A percentile compares a stretch with the other conserved stretches of the same genome.
These are phyloP conservation scores for Pseudogymnoascus sp. DNA, from an alignment of 2,329 filamentous ascomycete species.

Conservation along the genomic window DNA sequence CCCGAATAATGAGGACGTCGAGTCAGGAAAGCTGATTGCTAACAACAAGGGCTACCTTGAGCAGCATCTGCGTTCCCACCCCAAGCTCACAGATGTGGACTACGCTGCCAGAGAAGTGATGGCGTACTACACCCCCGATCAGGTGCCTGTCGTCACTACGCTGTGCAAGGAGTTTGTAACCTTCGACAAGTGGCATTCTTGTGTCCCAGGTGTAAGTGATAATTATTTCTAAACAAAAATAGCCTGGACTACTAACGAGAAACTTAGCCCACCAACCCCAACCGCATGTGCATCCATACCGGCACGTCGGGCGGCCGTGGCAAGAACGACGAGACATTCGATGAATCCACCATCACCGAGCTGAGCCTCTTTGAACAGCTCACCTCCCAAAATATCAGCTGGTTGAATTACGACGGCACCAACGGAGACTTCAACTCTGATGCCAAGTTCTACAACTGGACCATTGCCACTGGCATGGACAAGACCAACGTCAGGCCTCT, in stretches of 20 bases:
- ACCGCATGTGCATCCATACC: conserved; percentile 31
- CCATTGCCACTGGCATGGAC: conserved; percentile 27
- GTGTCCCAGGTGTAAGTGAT: conserved; percentile 33
- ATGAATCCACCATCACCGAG: conserved; percentile 27
- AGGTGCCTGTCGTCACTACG: conserved; percentile 33
- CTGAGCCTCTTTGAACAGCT: conserved; percentile 34
- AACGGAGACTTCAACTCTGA: conserved; percentile 34
- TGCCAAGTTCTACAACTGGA: conserved; percentile 37
- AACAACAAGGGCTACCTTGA: conserved; percentile 35
- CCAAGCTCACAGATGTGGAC: conserved; percentile 26
- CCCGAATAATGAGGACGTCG: conserved; percentile 23
- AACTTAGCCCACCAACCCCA: conserved; percentile 35
- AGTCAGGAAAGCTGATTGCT: conserved; percentile 14
- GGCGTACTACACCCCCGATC: conserved; percentile 35
- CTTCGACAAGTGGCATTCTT: conserved; percentile 37
- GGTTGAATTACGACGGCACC: conserved; percentile 38
- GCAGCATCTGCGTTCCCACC: conserved; percentile 32
- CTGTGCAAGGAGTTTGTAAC: conserved; percentile 37
- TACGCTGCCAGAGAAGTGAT: conserved; percentile 34
- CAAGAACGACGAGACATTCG: conserved; percentile 29
- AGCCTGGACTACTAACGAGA: conserved; percentile 7
- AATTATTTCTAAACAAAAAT: background rate
- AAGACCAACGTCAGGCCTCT: conserved; percentile 29
- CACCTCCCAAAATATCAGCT: conserved; percentile 32
- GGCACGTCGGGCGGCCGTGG: conserved; percentile 34